Conservation (phyloP, 495 filamentous ascomycete species). For the Hyaloscypha hepaticicola region DNA sequence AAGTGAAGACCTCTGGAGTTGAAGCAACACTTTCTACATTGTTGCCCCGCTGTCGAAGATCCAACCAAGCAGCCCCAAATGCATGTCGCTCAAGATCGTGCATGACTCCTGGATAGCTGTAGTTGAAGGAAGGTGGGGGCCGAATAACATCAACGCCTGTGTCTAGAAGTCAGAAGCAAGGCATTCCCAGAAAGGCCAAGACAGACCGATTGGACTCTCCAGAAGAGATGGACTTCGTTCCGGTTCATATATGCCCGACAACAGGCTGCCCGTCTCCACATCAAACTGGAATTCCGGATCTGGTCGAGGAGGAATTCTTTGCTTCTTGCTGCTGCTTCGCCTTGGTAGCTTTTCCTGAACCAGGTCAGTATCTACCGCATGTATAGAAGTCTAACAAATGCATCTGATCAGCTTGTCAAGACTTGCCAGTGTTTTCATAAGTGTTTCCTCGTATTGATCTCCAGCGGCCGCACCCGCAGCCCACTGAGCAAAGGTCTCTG, state of each 20-base stretch:
- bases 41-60: neutral
- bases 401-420: neutral
- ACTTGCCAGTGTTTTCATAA: slow-evolving; percentile 10
- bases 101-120: neutral
- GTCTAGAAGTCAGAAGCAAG: neutral
- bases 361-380: neutral
- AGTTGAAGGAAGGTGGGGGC: neutral
- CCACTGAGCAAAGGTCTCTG: slow-evolving; percentile 27
- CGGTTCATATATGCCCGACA: slow-evolving; percentile 14
- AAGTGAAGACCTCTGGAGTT: slow-evolving; percentile 9
- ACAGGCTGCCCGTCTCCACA: slow-evolving; percentile 12
- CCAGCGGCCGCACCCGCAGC: slow-evolving; percentile 18
- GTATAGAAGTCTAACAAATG: neutral
- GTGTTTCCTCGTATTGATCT: slow-evolving; percentile 9
- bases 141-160: slow-evolving; percentile 14
- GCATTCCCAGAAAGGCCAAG: neutral
- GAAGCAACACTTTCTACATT: neutral
- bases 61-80: slow-evolving; percentile 7
- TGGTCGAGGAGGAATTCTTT: neutral
- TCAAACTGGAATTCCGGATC: slow-evolving; percentile 18
- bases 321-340: neutral
- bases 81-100: neutral
- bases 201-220: slow-evolving; percentile 9
- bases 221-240: slow-evolving; percentile 12
- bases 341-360: neutral